Evolutionary conservation across 2,329 filamentous ascomycete species (phyloP), one percentile per base, ranked within the genome.

Genomic region (Alternaria angustiovoidea): DNA sequence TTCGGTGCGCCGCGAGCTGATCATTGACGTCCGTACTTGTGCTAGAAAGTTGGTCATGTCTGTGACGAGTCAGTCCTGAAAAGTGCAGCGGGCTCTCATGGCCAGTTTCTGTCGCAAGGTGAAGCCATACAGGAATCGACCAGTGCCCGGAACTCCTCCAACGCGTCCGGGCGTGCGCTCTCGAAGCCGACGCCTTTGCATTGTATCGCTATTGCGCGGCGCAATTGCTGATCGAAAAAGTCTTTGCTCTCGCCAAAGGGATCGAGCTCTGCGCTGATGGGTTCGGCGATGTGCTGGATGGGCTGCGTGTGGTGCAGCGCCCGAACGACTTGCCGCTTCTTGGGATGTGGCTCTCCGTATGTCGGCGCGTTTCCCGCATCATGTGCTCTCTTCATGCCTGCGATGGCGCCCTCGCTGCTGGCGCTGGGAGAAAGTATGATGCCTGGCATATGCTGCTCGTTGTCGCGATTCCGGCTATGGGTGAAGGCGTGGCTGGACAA

Each of bases 21-120:
- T 75, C 88, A 89, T 90, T 6, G 86, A 87, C 47, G 82, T 81
- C 41, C 83, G 83, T 34, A 87, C 82, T 61, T 83, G 80, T 30
- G 81, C 79, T 38, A 86, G 79, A 62, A 89, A 83, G 55, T 81
- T 80, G 44, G 83, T 80, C 74, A 89, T 83, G 72, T 85, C 85
- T 87, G 70, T 57, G 32, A 48, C 62, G 24, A 44, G 65, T 75
- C 61, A 72, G 69, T 61, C 58, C 43, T 20, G 11, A 22, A 47
- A 52, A 39, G 18, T 28, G 30, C 36, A 49, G 38, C 14, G 22
- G 51, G 46, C 52, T 44, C 44, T 24, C 67, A 41, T 9, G 34
- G 51, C 53, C 57, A 44, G 44, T 24, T 66, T 44, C 48, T 36
- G 51, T 52, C 44, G 61, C 62, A 63, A 53, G 68, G 63, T 72